Conservation (phyloP, 1,284 basidiomycete species). For the Somion occarium region DNA sequence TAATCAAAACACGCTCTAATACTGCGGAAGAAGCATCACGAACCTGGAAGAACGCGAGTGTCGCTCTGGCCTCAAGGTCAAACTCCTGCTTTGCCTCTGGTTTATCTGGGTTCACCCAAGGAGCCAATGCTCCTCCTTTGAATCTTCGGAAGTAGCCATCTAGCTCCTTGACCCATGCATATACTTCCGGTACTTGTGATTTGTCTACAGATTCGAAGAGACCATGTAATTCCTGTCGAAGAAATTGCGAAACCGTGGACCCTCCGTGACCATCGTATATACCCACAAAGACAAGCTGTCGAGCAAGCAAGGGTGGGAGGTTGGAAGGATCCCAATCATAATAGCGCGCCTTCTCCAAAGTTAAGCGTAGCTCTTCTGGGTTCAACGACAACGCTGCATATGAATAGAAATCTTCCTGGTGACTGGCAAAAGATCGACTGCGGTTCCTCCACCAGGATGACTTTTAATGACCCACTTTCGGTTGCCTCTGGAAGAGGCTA, state of each 20-base stretch:
- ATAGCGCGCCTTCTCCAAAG: constrained; percentile 55
- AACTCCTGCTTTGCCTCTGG: constrained; percentile 43
- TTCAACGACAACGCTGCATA: constrained; percentile 72
- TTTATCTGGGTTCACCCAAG: constrained; percentile 49
- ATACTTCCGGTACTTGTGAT: constrained; percentile 67
- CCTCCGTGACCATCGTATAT: constrained; percentile 73
- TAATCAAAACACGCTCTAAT: background rate
- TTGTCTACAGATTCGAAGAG: constrained; percentile 75
- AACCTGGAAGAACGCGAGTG: constrained; percentile 83
- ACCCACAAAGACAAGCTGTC: constrained; percentile 82
- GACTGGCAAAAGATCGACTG: too few species aligned
- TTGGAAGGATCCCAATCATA: constrained; percentile 70
- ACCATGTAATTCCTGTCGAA: constrained; percentile 78
- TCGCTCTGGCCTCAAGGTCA: constrained; percentile 81
- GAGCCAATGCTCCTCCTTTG: constrained; percentile 69
- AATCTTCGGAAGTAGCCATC: constrained; percentile 91
- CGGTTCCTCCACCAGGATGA: too few species aligned
- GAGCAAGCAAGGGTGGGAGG: constrained; percentile 52
- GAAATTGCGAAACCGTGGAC: constrained; percentile 36
- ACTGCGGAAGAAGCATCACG: constrained; percentile 18
- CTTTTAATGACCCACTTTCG: constrained; percentile 67
- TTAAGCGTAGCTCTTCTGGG: constrained; percentile 64
- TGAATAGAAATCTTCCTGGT: constrained; percentile 84
- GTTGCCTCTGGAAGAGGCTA: constrained; percentile 72
- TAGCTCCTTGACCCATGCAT: constrained; percentile 68